phyloP scores from a whole-genome alignment of 305 asterid genomes.

The Solanum hybrid region DNA sequence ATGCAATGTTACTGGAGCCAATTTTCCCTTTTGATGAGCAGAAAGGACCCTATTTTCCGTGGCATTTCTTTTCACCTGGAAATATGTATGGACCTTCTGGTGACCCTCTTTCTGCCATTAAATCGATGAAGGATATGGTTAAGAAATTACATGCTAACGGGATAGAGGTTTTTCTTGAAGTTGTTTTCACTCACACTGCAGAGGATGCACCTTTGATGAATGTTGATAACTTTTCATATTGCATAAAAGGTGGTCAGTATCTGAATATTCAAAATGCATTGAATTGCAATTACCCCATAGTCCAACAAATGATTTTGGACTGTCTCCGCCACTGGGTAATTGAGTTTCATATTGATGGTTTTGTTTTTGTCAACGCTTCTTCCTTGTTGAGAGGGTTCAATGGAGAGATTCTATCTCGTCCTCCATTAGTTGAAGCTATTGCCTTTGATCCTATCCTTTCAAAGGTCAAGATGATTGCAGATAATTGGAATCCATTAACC shows the following conservation, averaged over 20 bases:
- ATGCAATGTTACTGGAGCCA: slow-evolving; percentile 79
- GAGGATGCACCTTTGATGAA: slow-evolving; percentile 39
- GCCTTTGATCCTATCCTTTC: slow-evolving; percentile 82
- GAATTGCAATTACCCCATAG: slow-evolving; percentile 69
- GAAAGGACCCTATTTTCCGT: slow-evolving; percentile 72
- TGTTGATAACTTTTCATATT: slow-evolving; percentile 42
- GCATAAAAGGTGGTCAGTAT: slow-evolving; percentile 19
- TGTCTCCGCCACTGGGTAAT: slow-evolving; percentile 78
- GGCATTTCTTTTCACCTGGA: slow-evolving; percentile 66
- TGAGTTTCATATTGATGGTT: slow-evolving; percentile 83
- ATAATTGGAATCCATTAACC: slow-evolving; percentile 53
- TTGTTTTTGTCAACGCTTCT: slow-evolving; percentile 59
- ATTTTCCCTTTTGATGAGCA: slow-evolving; percentile 57
- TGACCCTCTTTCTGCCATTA: slow-evolving; percentile 25
- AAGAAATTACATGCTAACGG: slow-evolving; percentile 59
- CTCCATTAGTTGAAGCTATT: slow-evolving; percentile 80
- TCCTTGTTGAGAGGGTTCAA: slow-evolving; percentile 50
- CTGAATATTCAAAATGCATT: slow-evolving; percentile 29
- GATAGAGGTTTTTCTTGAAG: slow-evolving; percentile 77
- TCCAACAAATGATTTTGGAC: slow-evolving; percentile 66
- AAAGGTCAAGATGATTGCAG: slow-evolving; percentile 65
- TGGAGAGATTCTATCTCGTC: slow-evolving; percentile 64
- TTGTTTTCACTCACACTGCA: slow-evolving; percentile 63
- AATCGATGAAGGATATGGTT: slow-evolving; percentile 80
- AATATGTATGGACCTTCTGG: slow-evolving; percentile 33